phyloP scores from a whole-genome alignment of 768 basidiomycete species.

The Termitomyces eurrhizus region DNA sequence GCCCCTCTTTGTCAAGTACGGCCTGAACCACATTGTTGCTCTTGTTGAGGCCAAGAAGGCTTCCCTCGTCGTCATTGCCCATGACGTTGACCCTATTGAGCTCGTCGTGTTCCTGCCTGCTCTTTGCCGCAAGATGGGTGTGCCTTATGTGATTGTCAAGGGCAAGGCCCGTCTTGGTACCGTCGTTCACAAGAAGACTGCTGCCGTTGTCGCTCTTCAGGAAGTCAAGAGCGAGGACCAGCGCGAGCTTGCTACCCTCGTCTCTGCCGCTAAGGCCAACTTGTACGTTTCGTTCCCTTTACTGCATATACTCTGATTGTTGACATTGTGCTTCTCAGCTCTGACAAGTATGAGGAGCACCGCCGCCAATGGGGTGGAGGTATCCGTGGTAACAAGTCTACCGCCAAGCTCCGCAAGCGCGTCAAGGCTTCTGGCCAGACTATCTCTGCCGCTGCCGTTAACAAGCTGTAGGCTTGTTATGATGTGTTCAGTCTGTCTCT shows the following conservation, averaged over 20 bases:
- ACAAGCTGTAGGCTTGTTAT: constrained; percentile 55
- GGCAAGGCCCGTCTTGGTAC: constrained; percentile 98
- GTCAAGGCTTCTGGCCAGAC: constrained; percentile 86
- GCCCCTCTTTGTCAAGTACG: constrained; percentile 93
- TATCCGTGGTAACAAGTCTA: constrained; percentile 90
- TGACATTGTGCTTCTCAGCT: constrained; percentile 34
- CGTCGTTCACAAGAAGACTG: constrained; percentile 98
- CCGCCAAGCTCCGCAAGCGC: constrained; percentile 89
- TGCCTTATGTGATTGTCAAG: constrained; percentile 98
- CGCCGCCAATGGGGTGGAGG: constrained; percentile 96
- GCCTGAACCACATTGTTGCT: constrained; percentile 94
- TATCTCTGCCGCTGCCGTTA: constrained; percentile 47
- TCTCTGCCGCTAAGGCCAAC: constrained; percentile 95
- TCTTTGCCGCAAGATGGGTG: constrained; percentile 99
- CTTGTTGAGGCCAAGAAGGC: constrained; percentile 98
- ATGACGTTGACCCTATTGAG: constrained; percentile 99
- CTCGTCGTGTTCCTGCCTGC: constrained; percentile 98
- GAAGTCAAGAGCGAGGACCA: constrained; percentile 95
- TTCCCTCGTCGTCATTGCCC: constrained; percentile 89
- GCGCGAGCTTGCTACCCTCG: constrained; percentile 87
- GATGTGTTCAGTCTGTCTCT: constrained; percentile 1
- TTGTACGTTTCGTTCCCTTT: constrained; percentile 56
- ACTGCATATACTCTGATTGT: neutral
- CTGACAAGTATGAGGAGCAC: constrained; percentile 91
- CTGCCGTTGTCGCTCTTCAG: constrained; percentile 85